Evolutionary conservation across 306 rosid genomes (phyloP).

Genomic region (Canavalia ensiformis): DNA sequence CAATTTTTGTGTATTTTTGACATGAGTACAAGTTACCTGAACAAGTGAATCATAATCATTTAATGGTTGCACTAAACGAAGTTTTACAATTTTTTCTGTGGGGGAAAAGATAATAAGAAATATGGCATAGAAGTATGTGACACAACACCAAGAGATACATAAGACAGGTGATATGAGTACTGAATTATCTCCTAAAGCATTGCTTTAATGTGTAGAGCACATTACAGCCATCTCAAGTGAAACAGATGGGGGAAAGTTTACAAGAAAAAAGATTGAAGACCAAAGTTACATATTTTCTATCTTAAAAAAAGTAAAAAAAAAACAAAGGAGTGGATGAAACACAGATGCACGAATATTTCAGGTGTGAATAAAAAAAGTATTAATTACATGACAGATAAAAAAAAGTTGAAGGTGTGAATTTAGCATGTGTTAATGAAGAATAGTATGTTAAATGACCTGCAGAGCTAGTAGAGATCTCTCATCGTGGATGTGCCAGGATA

Average conservation of each 20-base stretch:
- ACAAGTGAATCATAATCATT: slow-evolving; percentile 25
- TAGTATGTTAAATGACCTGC: slow-evolving; percentile 63
- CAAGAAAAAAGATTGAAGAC: neutral
- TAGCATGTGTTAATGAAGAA: slow-evolving; percentile 36
- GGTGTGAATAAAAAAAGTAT: too few relatives aligned
- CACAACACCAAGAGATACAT: slow-evolving; percentile 16
- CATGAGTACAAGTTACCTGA: slow-evolving; percentile 19
- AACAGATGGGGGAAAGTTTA: slow-evolving; percentile 13
- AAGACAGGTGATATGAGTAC: neutral
- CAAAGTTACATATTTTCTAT: neutral
- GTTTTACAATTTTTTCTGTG: neutral
- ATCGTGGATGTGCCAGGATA: slow-evolving; percentile 95
- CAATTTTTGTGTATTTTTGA: neutral
- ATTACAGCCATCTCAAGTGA: slow-evolving; percentile 28
- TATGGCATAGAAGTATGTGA: neutral
- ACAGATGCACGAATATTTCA: slow-evolving; percentile 9
- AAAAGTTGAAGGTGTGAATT: slow-evolving; percentile 29
- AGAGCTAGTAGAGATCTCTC: slow-evolving; percentile 95
- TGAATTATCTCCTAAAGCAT: neutral
- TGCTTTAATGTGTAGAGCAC: slow-evolving; percentile 22
- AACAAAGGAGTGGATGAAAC: neutral
- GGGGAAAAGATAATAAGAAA: slow-evolving; percentile 24
- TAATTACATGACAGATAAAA: neutral
- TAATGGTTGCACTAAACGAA: neutral
- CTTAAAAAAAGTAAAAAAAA: neutral